Conservation (phyloP, 1,284 basidiomycete genomes). For the Apiotrichum mycotoxinovorans region DNA sequence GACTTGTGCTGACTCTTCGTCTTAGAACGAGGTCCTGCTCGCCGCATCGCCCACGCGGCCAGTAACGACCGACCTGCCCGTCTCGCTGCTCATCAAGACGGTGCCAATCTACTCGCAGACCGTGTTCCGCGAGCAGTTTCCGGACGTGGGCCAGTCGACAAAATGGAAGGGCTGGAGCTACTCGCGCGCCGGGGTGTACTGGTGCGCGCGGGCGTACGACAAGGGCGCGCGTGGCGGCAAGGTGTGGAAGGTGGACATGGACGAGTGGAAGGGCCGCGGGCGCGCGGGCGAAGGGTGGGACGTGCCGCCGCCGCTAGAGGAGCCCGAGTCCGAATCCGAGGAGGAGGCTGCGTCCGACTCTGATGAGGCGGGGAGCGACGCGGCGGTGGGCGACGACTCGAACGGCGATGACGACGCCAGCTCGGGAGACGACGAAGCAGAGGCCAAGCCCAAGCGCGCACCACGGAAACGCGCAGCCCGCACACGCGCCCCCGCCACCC, state of each 20-base stretch:
- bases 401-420: not conserved
- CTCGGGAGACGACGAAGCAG: conserved; percentile 2
- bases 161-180: conserved; percentile 39
- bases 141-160: conserved; percentile 26
- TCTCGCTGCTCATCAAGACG: conserved; percentile 30
- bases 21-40: conserved; percentile 48
- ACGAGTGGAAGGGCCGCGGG: conserved; percentile 40
- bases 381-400: conserved; percentile 12
- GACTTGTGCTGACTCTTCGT: conserved; percentile 1
- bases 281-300: conserved; percentile 31
- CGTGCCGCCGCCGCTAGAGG: conserved; percentile 20
- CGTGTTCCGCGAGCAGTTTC: conserved; percentile 36
- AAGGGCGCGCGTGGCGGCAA: conserved; percentile 45
- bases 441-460: conserved; percentile 8
- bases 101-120: conserved; percentile 40
- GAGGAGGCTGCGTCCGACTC: conserved; percentile 4
- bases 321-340: conserved; percentile 20
- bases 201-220: conserved; percentile 47
- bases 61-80: conserved; percentile 34
- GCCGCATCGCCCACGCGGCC: conserved; percentile 36
- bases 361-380: conserved; percentile 21
- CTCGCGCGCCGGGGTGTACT: conserved; percentile 38
- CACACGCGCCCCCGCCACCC: not conserved
- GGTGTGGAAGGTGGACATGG: conserved; percentile 43
- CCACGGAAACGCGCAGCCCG: not conserved